Evolutionary conservation across 495 filamentous ascomycete genomes (phyloP).

Genomic region (Tirmania nivea): DNA sequence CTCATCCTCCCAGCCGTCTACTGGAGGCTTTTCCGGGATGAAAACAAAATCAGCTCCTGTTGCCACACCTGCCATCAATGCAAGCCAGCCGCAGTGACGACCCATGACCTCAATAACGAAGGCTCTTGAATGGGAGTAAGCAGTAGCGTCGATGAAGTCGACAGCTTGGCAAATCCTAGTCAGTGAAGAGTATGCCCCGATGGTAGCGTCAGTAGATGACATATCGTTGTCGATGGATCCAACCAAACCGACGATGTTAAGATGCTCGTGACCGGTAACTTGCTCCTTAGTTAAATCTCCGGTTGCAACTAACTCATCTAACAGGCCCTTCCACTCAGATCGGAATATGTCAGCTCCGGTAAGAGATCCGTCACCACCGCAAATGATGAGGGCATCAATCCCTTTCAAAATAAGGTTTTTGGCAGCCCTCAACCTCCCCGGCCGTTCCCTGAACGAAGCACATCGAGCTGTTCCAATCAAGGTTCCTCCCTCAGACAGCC

Average conservation of each 20-base stretch:
- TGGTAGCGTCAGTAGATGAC: slow-evolving; percentile 89
- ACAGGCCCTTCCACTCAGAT: slow-evolving; percentile 66
- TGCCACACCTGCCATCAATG: slow-evolving; percentile 86
- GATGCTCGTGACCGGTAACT: slow-evolving; percentile 44
- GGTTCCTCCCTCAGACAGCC: slow-evolving; percentile 82
- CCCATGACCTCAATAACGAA: slow-evolving; percentile 99
- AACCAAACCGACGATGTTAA: slow-evolving; percentile 92
- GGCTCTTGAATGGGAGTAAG: slow-evolving; percentile 85
- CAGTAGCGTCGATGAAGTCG: slow-evolving; percentile 92
- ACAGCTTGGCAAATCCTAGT: slow-evolving; percentile 81
- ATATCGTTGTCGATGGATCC: slow-evolving; percentile 98
- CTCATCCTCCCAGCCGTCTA: slow-evolving; percentile 66
- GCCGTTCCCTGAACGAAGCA: slow-evolving; percentile 66
- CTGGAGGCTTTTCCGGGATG: slow-evolving; percentile 84
- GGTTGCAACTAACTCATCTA: slow-evolving; percentile 56
- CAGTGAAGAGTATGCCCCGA: slow-evolving; percentile 88
- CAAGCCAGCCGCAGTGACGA: slow-evolving; percentile 95
- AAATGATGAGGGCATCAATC: slow-evolving; percentile 91
- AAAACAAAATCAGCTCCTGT: slow-evolving; percentile 95
- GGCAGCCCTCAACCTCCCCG: slow-evolving; percentile 60
- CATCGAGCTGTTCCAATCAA: slow-evolving; percentile 90
- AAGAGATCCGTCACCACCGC: slow-evolving; percentile 90
- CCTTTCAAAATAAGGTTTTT: slow-evolving; percentile 84
- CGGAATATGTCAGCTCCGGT: slow-evolving; percentile 92
- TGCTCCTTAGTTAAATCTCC: slow-evolving; percentile 48